Evolutionary conservation across 1,284 basidiomycete species (phyloP), one percentile per base, ranked within the genome.

Genomic region (Cryptococcus sp.): DNA sequence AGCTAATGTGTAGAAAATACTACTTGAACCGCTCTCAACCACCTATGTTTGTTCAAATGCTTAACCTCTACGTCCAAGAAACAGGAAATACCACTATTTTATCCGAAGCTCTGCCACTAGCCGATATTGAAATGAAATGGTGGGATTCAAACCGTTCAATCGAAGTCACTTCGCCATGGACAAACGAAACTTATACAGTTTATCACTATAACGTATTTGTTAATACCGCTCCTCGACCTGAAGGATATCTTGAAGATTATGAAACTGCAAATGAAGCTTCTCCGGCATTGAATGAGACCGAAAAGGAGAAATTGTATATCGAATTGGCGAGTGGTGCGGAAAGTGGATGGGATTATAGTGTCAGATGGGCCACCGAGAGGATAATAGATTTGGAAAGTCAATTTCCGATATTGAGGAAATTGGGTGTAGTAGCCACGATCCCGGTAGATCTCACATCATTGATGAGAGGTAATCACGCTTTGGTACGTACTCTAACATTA

Each of bases 261-360:
- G 62, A 76, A 24, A 89, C 88, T 0, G 86, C 82, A 4, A 82
- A 86, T 53, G 85, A 83, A 49, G 81, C 84, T 0, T 77, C 78
- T 0, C 80, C 82, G 0, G 67, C 81, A 4, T 74, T 90, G 46
- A 86, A 82, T 52, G 83, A 83, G 19, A 74, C 78, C 1, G 74
- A 85, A 65, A 79, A 81, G 45, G 79, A 80, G 0, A 81, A 79
- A 2, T 70, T 97, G n/a, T 97, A 92, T 64, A 81, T 87, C n/a
- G 86, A 94, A 69, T 81, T 97, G 19, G 91, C 92, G 0, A 81
- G 80, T 46, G 91, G 89, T 41, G 92, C 91, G 1, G 91, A 96
- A 77, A 83, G 81, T 11, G 91, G 75, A 5, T 75, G 69, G 68
- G 75, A 76, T 61, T 77, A 76, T 54, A 62, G 65, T 9, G 61